A percentile compares a stretch with the other conserved stretches of the same genome.
Conservation (phyloP, 257 asterid species). For the Ilex aquifolium region DNA sequence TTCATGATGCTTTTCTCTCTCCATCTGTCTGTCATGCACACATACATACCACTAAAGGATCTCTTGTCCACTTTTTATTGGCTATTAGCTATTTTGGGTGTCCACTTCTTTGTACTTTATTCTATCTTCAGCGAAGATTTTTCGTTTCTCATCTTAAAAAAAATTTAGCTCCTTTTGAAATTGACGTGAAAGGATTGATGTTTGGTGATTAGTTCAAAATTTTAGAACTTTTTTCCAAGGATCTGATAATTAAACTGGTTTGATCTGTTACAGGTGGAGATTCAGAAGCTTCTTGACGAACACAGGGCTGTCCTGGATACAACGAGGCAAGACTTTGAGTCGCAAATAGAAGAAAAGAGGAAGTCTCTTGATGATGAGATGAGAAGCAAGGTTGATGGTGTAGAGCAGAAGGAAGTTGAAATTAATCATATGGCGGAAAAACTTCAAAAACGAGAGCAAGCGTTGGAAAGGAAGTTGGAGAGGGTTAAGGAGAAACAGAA, state of each 20-base stretch:
- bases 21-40: too few species aligned
- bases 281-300: background rate
- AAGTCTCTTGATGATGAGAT: constrained; percentile 1
- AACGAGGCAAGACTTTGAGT: background rate
- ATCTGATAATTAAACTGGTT: background rate
- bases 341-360: constrained; percentile 1
- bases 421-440: constrained; percentile 2
- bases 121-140: too few species aligned
- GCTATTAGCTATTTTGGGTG: too few species aligned
- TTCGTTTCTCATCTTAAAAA: too few species aligned
- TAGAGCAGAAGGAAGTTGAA: constrained; percentile 3
- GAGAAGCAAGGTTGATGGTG: background rate
- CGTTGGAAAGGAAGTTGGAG: background rate
- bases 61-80: too few species aligned
- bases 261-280: background rate
- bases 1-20: too few species aligned
- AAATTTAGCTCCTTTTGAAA: too few species aligned
- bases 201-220: too few species aligned
- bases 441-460: constrained; percentile 1
- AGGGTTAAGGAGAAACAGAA: constrained; percentile 3
- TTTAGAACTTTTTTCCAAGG: too few species aligned
- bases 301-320: background rate
- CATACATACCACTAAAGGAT: too few species aligned
- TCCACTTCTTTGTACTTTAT: too few species aligned
- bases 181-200: too few species aligned